Evolutionary conservation across 768 basidiomycete species (phyloP).

Genomic region (Trametes elegans): DNA sequence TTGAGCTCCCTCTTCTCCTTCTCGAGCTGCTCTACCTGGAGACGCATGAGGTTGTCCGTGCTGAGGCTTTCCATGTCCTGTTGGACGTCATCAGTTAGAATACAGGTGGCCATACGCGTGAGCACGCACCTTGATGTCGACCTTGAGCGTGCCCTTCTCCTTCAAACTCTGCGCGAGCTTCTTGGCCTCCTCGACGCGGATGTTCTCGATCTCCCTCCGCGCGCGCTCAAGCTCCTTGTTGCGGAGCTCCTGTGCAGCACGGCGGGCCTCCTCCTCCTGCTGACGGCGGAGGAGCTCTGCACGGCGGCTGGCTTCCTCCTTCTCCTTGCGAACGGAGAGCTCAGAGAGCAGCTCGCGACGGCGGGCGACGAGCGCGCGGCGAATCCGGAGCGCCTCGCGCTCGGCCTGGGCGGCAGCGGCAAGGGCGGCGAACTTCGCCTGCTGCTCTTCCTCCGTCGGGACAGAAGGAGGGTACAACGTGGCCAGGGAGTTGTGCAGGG

Average conservation of each 20-base stretch:
- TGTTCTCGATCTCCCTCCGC: conserved; percentile 73
- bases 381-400: conserved; percentile 70
- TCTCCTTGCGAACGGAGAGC: conserved; percentile 80
- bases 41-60: conserved; percentile 80
- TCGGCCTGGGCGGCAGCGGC: conserved; percentile 68
- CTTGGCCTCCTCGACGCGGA: conserved; percentile 78
- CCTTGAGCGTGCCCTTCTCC: conserved; percentile 71
- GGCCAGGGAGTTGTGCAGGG: conserved; percentile 69
- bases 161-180: conserved; percentile 84
- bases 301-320: conserved; percentile 78
- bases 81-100: background rate
- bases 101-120: background rate
- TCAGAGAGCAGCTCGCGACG: conserved; percentile 83
- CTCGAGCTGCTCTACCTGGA: conserved; percentile 94
- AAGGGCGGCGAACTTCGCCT: conserved; percentile 56
- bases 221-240: conserved; percentile 64
- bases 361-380: conserved; percentile 81
- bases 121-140: conserved; percentile 63
- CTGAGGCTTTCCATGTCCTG: conserved; percentile 83
- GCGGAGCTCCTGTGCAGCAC: conserved; percentile 61
- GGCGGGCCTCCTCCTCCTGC: conserved; percentile 65
- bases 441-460: conserved; percentile 53
- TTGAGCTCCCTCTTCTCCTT: conserved; percentile 91
- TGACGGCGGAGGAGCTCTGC: conserved; percentile 66
- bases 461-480: conserved; percentile 46